phyloP scores from a whole-genome alignment of 2,329 filamentous ascomycete species.

The Rhynchosporium agropyri region DNA sequence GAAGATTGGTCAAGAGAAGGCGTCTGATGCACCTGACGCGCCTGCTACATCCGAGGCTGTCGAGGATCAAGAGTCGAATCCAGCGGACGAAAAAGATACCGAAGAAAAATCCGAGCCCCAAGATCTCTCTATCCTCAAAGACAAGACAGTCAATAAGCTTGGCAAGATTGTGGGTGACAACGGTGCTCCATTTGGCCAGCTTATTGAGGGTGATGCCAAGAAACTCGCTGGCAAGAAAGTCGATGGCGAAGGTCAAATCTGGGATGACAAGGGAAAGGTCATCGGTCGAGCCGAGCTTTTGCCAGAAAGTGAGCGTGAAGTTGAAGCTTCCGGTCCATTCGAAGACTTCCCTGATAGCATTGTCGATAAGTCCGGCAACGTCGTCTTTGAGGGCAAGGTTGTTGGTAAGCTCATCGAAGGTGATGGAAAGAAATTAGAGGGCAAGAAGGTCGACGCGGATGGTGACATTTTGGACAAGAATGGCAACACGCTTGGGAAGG shows the following conservation, averaged over 20 bases:
- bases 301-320: constrained; percentile 55
- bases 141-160: constrained; percentile 57
- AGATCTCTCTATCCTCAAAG: constrained; percentile 48
- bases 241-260: constrained; percentile 70
- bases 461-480: constrained; percentile 82
- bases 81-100: constrained; percentile 4
- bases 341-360: constrained; percentile 59
- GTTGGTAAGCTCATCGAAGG: constrained; percentile 64
- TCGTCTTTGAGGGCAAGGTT: constrained; percentile 55
- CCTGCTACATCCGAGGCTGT: background rate
- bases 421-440: constrained; percentile 63
- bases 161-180: constrained; percentile 57
- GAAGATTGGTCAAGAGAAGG: background rate
- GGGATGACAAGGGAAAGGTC: constrained; percentile 69
- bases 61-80: constrained; percentile 6
- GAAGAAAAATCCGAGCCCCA: constrained; percentile 19
- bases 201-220: constrained; percentile 66
- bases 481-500: constrained; percentile 53
- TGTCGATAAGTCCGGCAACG: constrained; percentile 55
- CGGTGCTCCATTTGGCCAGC: constrained; percentile 58
- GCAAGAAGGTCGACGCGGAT: constrained; percentile 75
- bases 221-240: constrained; percentile 65
- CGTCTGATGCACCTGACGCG: background rate
- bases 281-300: constrained; percentile 69
- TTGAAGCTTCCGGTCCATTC: constrained; percentile 53